Evolutionary conservation across 192 early-diverging fungal species (phyloP), one percentile per base, ranked within the genome.

Genomic region (Kickxella alabastrina): DNA sequence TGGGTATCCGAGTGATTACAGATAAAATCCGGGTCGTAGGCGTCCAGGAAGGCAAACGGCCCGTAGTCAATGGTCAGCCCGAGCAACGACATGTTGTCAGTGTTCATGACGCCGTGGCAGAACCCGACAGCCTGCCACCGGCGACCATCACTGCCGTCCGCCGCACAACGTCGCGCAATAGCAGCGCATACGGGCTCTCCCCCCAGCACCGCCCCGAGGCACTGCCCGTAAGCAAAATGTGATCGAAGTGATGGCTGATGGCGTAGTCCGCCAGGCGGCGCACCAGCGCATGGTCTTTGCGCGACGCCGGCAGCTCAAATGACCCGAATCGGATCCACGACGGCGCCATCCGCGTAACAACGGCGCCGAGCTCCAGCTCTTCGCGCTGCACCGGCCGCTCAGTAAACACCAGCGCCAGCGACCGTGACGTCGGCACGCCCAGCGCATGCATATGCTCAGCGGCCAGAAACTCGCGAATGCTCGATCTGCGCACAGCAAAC

Each of bases 101-200:
- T 93, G 65, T 93, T 93, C 87, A 93, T 87, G 2, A 93, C 91
- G 25, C 90, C 86, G 47, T 91, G 85, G 75, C 81, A 83, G 65
- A 90, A 90, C 6, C 87, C 90, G 24, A 85, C 65, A 0, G 80
- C 69, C 67, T 92, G 89, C 92, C 89, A 93, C 17, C 72, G 6
- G 91, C 89, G 15, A 90, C 79, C 79, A 85, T 88, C 13, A 59
- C 41, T 0, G 89, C 89, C 0, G 90, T 93, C 15, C 68, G 63
- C 13, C 62, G 54, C 3, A 81, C 78, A 1, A 91, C 78, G 24
- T 78, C 54, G 25, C 49, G 39, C 44, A 90, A 76, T 52, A 90
- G 66, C 22, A 31, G 48, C 18, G 75, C 75, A 54, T 90, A 93
- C 32, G 75, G 63, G 43, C 85, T 79, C 5, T 58, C 58, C 44